A percentile compares a stretch with the other conserved stretches of the same genome.
phyloP scores from a whole-genome alignment of 176 grass and related monocot genomes.

The Saccharum spontaneum region DNA sequence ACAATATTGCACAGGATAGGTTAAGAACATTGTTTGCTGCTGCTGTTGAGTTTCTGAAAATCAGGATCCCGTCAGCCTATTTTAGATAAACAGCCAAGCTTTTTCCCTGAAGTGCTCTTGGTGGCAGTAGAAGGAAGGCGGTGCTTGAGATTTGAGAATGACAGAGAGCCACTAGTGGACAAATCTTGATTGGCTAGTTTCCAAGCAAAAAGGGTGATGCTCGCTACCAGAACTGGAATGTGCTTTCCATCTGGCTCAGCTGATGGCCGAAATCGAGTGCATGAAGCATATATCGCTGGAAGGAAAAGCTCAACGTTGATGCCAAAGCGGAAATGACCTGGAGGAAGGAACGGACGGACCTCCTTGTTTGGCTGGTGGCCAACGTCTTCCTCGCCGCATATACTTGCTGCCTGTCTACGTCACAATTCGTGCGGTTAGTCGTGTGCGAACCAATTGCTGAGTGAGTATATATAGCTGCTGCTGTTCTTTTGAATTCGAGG shows the following conservation, averaged over 20 bases:
- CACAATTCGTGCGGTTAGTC: background rate
- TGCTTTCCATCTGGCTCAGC: background rate
- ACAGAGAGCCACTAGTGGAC: background rate
- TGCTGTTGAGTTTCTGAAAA: constrained; percentile 8
- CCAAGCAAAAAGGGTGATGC: background rate
- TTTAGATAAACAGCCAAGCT: background rate
- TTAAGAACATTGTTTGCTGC: background rate
- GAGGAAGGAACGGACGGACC: background rate
- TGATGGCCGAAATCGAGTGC: background rate
- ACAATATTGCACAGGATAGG: background rate
- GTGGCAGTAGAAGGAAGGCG: background rate
- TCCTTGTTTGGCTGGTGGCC: background rate
- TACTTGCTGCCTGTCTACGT: background rate
- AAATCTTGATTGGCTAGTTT: background rate
- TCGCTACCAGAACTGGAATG: background rate
- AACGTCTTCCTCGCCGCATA: background rate
- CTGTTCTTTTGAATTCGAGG: background rate
- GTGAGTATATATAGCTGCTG: background rate
- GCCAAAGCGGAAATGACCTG: constrained; percentile 13
- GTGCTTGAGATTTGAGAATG: background rate
- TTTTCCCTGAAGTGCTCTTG: background rate
- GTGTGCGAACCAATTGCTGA: background rate
- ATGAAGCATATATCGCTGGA: constrained; percentile 26
- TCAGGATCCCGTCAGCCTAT: background rate
- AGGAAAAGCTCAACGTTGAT: background rate